These are phyloP conservation scores for Blakeslea trispora DNA, from an alignment of 371 early-diverging fungal genomes.

Conservation along the genomic window DNA sequence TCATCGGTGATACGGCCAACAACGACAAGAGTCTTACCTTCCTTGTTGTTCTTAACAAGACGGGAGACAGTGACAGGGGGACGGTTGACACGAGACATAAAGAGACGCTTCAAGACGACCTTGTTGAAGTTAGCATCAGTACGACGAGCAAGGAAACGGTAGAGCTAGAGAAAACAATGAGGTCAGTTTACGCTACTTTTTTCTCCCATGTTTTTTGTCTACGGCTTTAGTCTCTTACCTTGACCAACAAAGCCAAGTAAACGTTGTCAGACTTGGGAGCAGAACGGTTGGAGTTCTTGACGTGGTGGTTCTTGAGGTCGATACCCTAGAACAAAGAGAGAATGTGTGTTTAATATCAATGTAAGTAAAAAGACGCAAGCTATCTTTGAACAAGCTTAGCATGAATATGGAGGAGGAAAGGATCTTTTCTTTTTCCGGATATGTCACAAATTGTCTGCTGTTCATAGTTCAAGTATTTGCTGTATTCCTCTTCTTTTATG, in stretches of 20 bases:
- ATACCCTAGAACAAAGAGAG: slow-evolving; percentile 71
- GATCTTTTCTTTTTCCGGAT: too few species aligned
- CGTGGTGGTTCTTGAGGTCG: slow-evolving; percentile 94
- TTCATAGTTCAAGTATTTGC: too few species aligned
- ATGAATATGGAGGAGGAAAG: too few species aligned
- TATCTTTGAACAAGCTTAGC: too few species aligned
- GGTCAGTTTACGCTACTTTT: background rate
- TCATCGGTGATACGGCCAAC: slow-evolving; percentile 96
- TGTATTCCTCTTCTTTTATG: too few species aligned
- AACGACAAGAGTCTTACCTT: slow-evolving; percentile 80
- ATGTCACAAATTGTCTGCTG: too few species aligned
- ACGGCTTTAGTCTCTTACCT: slow-evolving; percentile 70
- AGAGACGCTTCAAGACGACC: slow-evolving; percentile 92
- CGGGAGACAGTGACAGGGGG: slow-evolving; percentile 91
- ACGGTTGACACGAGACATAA: slow-evolving; percentile 93
- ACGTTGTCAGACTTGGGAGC: slow-evolving; percentile 90
- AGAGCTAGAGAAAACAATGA: slow-evolving; percentile 40
- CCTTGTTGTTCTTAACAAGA: slow-evolving; percentile 60
- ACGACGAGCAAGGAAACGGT: slow-evolving; percentile 21
- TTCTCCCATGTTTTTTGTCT: too few species aligned
- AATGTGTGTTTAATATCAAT: background rate
- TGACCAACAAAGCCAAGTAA: slow-evolving; percentile 92
- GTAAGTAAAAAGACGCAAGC: too few species aligned
- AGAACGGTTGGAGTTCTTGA: slow-evolving; percentile 81
- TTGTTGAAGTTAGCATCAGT: slow-evolving; percentile 82